A percentile compares a stretch with the other conserved stretches of the same genome.
Conservation (phyloP, 176 grass and related monocot genomes). For the Canna indica region DNA sequence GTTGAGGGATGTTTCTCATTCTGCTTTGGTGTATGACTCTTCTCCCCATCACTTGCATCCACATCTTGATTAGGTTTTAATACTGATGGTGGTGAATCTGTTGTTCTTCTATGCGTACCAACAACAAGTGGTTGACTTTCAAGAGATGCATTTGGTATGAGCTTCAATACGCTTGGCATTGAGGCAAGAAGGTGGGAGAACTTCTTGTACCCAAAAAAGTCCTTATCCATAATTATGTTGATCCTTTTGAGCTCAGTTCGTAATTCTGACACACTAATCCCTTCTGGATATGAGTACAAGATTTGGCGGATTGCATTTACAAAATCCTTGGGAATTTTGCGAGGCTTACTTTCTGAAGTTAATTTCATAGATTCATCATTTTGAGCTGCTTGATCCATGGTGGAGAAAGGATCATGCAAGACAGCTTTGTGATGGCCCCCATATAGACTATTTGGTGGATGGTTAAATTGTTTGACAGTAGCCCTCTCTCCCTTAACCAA, state of each 20-base stretch:
- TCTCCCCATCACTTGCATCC: constrained; percentile 3
- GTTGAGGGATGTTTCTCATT: not conserved
- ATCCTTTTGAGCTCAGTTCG: constrained; percentile 22
- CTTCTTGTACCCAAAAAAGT: constrained; percentile 53
- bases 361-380: constrained; percentile 33
- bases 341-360: constrained; percentile 26
- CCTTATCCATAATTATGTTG: constrained; percentile 30
- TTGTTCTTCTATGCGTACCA: constrained; percentile 5
- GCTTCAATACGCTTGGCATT: constrained; percentile 37
- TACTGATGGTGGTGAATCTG: constrained; percentile 7
- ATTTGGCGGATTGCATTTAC: constrained; percentile 26
- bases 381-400: constrained; percentile 15
- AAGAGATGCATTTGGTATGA: constrained; percentile 7
- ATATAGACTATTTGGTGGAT: constrained; percentile 72
- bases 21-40: not conserved
- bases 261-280: constrained; percentile 32
- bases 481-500: constrained; percentile 61
- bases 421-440: constrained; percentile 61
- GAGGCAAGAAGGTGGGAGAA: constrained; percentile 52
- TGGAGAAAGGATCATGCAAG: constrained; percentile 50
- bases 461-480: constrained; percentile 47
- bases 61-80: not conserved
- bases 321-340: constrained; percentile 40
- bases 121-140: constrained; percentile 22
- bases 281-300: constrained; percentile 41